These are phyloP conservation scores for Ashbya aceris DNA, from an alignment of 1,139 yeast genomes.

Conservation along the genomic window DNA sequence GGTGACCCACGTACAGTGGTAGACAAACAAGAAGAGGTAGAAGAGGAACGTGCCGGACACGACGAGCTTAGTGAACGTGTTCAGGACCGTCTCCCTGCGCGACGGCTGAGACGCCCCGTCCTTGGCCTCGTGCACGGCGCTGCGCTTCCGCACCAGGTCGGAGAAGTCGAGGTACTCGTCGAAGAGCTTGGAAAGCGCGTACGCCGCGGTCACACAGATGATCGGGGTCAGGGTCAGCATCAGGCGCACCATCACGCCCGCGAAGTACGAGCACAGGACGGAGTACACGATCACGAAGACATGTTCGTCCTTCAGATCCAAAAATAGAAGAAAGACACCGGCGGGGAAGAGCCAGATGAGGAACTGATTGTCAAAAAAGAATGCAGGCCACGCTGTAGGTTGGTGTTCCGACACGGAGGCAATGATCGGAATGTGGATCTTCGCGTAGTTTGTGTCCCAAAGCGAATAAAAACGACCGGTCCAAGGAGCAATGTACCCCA, in stretches of 20 bases:
- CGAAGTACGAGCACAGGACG: constrained; percentile 89
- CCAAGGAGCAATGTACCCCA: constrained; percentile 98
- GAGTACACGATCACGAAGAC: constrained; percentile 86
- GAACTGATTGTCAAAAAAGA: constrained; percentile 87
- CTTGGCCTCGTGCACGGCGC: background rate
- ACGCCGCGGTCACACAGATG: constrained; percentile 84
- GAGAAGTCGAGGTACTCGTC: constrained; percentile 73
- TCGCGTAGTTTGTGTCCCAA: constrained; percentile 97
- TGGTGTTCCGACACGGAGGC: constrained; percentile 99
- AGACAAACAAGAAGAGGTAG: constrained; percentile 74
- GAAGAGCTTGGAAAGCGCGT: constrained; percentile 75
- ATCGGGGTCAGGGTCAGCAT: constrained; percentile 96
- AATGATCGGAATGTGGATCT: constrained; percentile 95
- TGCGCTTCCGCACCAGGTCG: constrained; percentile 31
- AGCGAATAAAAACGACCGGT: constrained; percentile 97
- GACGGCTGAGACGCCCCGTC: constrained; percentile 3
- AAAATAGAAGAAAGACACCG: constrained; percentile 84
- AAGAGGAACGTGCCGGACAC: constrained; percentile 65
- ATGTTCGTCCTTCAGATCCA: constrained; percentile 85
- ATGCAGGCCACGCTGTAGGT: constrained; percentile 99
- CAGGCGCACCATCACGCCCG: constrained; percentile 98
- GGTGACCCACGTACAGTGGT: constrained; percentile 97
- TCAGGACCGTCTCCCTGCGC: constrained; percentile 26
- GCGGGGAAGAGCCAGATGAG: constrained; percentile 98
- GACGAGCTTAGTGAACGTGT: constrained; percentile 44